Evolutionary conservation across 345 rosid species (phyloP).

Genomic region (Carallia brachiata): DNA sequence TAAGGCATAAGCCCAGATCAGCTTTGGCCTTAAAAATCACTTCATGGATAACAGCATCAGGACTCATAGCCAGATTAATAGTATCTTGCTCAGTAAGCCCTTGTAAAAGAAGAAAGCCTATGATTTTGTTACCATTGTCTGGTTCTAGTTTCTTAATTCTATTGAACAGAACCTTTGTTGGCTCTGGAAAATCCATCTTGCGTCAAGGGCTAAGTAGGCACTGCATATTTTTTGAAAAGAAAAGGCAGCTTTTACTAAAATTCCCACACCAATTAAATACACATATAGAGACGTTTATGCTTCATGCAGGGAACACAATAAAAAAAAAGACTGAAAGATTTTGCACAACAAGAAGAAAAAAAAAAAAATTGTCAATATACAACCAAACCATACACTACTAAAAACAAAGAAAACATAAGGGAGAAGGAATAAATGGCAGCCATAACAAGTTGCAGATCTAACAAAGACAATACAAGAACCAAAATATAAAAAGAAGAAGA

Average conservation of each 20-base stretch:
- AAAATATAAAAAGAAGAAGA: not conserved
- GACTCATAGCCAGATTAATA: constrained; percentile 38
- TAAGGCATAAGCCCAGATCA: constrained; percentile 33
- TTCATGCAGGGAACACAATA: too few relatives aligned
- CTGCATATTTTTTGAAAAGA: constrained; percentile 14
- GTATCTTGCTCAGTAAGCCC: constrained; percentile 45
- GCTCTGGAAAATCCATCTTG: constrained; percentile 49
- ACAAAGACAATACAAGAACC: not conserved
- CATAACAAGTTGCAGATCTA: constrained; percentile 25
- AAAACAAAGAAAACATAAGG: not conserved
- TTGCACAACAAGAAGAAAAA: too few relatives aligned
- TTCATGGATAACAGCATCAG: constrained; percentile 48
- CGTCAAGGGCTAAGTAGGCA: constrained; percentile 11
- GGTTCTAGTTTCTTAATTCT: constrained; percentile 54
- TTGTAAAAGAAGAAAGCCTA: constrained; percentile 49
- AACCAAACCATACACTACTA: not conserved
- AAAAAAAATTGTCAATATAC: too few relatives aligned
- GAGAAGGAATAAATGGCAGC: constrained; percentile 10
- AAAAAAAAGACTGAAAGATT: too few relatives aligned
- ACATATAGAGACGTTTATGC: not conserved
- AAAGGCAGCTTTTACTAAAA: not conserved
- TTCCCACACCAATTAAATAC: not conserved
- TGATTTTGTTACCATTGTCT: constrained; percentile 45
- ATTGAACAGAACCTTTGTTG: constrained; percentile 39
- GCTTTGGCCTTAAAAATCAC: constrained; percentile 41